Percentiles rank a stretch among this genome's conserved stretches.
These are phyloP conservation scores for Ehretia macrophylla DNA, from an alignment of 257 asterid genomes.

Conservation along the genomic window DNA sequence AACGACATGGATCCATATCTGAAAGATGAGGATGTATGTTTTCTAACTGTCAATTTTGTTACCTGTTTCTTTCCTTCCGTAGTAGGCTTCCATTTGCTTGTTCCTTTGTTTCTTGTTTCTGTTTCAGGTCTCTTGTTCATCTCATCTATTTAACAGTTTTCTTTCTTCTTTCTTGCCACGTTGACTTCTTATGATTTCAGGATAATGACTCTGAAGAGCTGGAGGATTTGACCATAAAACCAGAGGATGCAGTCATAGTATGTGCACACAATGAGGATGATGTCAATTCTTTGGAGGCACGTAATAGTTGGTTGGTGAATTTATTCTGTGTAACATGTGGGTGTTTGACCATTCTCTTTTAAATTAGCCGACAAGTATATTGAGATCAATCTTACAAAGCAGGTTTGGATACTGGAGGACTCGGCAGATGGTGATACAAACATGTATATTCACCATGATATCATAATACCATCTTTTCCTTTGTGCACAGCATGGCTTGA, in stretches of 20 bases:
- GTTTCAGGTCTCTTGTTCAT: neutral
- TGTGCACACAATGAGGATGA: conserved; percentile 93
- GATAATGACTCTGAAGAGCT: conserved; percentile 66
- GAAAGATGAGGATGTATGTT: conserved; percentile 53
- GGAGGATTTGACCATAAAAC: conserved; percentile 67
- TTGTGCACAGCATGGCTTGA: conserved; percentile 94
- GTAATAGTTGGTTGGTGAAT: conserved; percentile 27
- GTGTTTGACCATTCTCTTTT: neutral
- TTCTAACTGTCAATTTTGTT: neutral
- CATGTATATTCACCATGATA: conserved; percentile 81
- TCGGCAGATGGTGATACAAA: conserved; percentile 41
- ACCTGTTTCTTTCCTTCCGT: neutral
- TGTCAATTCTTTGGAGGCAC: conserved; percentile 86
- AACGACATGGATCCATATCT: conserved; percentile 84
- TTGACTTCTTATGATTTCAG: conserved; percentile 23
- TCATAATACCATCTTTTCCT: conserved; percentile 87
- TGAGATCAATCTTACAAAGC: conserved; percentile 13
- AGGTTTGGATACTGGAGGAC: conserved; percentile 85
- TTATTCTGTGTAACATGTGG: neutral
- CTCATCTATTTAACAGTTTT: neutral
- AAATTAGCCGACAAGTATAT: neutral
- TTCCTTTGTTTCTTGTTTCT: neutral
- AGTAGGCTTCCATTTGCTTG: neutral
- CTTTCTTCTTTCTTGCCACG: neutral
- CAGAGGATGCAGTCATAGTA: conserved; percentile 75